Evolutionary conservation across 1,284 basidiomycete species (phyloP).

Genomic region (Athelia psychrophila): DNA sequence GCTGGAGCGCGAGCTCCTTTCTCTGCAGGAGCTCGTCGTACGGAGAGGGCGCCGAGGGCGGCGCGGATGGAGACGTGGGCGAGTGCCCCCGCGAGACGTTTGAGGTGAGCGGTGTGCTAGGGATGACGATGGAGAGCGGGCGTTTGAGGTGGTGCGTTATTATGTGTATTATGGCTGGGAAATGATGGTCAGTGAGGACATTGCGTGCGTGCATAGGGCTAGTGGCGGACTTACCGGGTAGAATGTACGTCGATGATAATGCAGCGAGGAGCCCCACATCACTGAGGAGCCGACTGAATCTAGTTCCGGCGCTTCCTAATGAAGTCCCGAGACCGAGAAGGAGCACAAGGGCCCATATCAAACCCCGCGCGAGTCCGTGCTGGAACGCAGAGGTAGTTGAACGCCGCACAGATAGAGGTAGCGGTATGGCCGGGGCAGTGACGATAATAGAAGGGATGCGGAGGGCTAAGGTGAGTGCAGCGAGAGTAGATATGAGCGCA

Average conservation of each 20-base stretch:
- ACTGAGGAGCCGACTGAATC: slow-evolving; percentile 28
- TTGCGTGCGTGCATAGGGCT: background rate
- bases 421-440: slow-evolving; percentile 47
- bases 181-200: slow-evolving; percentile 1
- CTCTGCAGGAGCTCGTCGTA: slow-evolving; percentile 66
- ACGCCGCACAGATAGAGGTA: slow-evolving; percentile 41
- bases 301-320: background rate
- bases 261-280: slow-evolving; percentile 47
- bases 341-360: background rate
- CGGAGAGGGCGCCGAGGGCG: slow-evolving; percentile 17
- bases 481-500: slow-evolving; percentile 38
- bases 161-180: slow-evolving; percentile 58
- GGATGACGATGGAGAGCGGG: slow-evolving; percentile 66
- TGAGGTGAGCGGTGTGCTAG: slow-evolving; percentile 32
- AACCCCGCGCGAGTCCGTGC: slow-evolving; percentile 33
- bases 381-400: slow-evolving; percentile 46
- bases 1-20: slow-evolving; percentile 73
- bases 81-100: slow-evolving; percentile 18
- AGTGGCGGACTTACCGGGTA: slow-evolving; percentile 50
- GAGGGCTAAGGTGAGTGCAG: slow-evolving; percentile 51
- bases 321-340: background rate
- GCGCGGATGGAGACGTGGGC: slow-evolving; percentile 21
- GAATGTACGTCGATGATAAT: slow-evolving; percentile 53
- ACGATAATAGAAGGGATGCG: slow-evolving; percentile 60
- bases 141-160: slow-evolving; percentile 65